phyloP scores from a whole-genome alignment of 805 yeast species.

The Blastobotrys peoriensis region DNA sequence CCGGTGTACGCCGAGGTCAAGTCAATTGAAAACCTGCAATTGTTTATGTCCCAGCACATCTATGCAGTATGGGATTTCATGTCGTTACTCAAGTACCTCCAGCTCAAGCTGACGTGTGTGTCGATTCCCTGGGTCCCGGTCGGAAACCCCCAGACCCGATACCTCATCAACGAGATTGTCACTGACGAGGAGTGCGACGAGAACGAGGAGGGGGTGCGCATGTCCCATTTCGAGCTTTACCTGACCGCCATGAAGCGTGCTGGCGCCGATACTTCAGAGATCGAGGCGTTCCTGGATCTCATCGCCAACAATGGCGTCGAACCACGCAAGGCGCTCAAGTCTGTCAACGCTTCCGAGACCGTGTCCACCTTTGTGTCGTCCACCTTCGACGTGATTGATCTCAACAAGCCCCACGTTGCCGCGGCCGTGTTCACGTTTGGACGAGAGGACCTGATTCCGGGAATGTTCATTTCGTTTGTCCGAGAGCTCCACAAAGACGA shows the following conservation, averaged over 20 bases:
- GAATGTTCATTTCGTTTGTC: conserved; percentile 21
- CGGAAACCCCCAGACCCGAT: conserved; percentile 18
- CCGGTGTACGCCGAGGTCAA: conserved; percentile 15
- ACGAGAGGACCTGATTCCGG: conserved; percentile 19
- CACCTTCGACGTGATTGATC: conserved; percentile 16
- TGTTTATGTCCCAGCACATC: conserved; percentile 17
- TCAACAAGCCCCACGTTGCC: conserved; percentile 17
- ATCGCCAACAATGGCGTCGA: conserved; percentile 7
- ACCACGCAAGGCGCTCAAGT: conserved; percentile 8
- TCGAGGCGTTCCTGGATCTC: conserved; percentile 11
- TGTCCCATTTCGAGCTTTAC: conserved; percentile 19
- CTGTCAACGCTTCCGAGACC: conserved; percentile 9
- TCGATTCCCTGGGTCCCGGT: conserved; percentile 19
- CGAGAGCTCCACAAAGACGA: conserved; percentile 16
- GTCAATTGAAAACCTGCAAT: conserved; percentile 14
- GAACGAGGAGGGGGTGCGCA: conserved; percentile 16
- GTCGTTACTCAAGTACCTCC: conserved; percentile 18
- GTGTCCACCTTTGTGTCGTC: conserved; percentile 15
- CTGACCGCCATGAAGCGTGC: conserved; percentile 17
- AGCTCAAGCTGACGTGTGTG: conserved; percentile 16
- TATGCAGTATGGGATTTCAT: conserved; percentile 22
- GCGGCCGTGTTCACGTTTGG: conserved; percentile 22
- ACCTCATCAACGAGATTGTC: conserved; percentile 20
- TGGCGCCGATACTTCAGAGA: conserved; percentile 13
- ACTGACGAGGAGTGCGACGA: conserved; percentile 19